A percentile compares a stretch with the other conserved stretches of the same genome.
Conservation (phyloP, 108 stramenopile genomes). For the Fragilaria radians region DNA sequence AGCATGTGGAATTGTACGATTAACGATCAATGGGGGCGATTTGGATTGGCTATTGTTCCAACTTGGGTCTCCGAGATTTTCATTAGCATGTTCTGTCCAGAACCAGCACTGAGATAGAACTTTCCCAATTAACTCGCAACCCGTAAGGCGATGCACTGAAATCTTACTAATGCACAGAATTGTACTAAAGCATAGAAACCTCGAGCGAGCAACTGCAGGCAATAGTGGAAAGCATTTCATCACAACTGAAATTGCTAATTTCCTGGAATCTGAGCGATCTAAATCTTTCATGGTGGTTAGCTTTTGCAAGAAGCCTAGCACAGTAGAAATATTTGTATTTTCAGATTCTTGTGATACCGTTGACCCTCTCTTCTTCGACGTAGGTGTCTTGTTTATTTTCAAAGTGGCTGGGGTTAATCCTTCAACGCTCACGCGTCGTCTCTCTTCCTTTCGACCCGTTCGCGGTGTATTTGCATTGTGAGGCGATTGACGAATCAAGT, state of each 20-base stretch:
- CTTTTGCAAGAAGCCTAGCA: constrained; percentile 71
- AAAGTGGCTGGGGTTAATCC: not conserved
- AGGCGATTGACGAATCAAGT: too few relatives aligned
- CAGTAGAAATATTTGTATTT: too few relatives aligned
- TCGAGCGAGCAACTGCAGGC: constrained; percentile 38
- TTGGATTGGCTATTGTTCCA: too few relatives aligned
- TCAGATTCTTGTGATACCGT: too few relatives aligned
- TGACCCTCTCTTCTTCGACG: too few relatives aligned
- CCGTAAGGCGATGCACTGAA: constrained; percentile 66
- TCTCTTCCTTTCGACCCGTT: not conserved
- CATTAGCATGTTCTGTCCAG: constrained; percentile 36
- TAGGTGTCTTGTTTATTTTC: not conserved
- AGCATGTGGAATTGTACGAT: too few relatives aligned
- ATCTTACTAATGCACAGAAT: constrained; percentile 65
- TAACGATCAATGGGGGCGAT: too few relatives aligned
- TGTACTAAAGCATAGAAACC: constrained; percentile 50
- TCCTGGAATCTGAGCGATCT: constrained; percentile 51
- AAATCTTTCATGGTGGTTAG: constrained; percentile 56
- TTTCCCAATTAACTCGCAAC: constrained; percentile 52
- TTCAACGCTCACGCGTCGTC: not conserved
- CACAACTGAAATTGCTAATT: constrained; percentile 26
- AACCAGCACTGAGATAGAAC: constrained; percentile 51
- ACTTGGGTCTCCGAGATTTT: too few relatives aligned
- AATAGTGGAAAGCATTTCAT: constrained; percentile 31
- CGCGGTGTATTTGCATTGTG: too few relatives aligned